Evolutionary conservation across 768 basidiomycete species (phyloP).

Genomic region (Tricholoma sp.): DNA sequence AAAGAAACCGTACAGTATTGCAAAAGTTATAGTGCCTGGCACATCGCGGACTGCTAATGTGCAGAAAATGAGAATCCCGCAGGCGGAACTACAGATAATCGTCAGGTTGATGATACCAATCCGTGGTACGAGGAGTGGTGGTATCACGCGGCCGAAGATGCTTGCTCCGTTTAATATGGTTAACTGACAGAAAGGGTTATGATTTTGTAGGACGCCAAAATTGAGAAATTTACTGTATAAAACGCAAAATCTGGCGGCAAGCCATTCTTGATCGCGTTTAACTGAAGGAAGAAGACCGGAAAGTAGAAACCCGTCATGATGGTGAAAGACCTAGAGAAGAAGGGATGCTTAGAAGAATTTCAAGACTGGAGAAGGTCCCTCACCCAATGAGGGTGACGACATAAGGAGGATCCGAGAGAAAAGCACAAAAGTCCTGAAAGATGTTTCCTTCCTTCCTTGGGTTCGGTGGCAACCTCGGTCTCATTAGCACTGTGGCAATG

Average conservation of each 20-base stretch:
- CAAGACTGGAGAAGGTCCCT: neutral
- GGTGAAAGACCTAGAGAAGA: slow-evolving; percentile 25
- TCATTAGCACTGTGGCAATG: slow-evolving; percentile 26
- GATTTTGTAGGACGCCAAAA: slow-evolving; percentile 16
- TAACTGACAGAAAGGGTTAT: slow-evolving; percentile 28
- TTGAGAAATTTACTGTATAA: slow-evolving; percentile 38
- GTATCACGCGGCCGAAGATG: slow-evolving; percentile 32
- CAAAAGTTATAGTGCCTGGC: slow-evolving; percentile 28
- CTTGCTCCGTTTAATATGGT: slow-evolving; percentile 49
- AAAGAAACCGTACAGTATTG: slow-evolving; percentile 37
- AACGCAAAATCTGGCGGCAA: slow-evolving; percentile 44
- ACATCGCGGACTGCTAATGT: slow-evolving; percentile 28
- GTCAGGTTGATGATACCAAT: slow-evolving; percentile 26
- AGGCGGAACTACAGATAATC: slow-evolving; percentile 22
- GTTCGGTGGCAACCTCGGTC: slow-evolving; percentile 35
- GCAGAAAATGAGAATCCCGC: slow-evolving; percentile 30
- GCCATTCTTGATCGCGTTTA: slow-evolving; percentile 45
- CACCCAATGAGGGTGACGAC: slow-evolving; percentile 35
- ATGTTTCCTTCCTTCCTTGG: slow-evolving; percentile 26
- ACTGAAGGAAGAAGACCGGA: slow-evolving; percentile 55
- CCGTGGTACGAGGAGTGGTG: slow-evolving; percentile 29
- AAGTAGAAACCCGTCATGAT: slow-evolving; percentile 38
- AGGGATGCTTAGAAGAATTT: neutral
- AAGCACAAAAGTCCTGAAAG: slow-evolving; percentile 24
- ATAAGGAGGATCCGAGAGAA: slow-evolving; percentile 40